phyloP scores from a whole-genome alignment of 2,329 filamentous ascomycete species.

The Xylariaceae sp. region DNA sequence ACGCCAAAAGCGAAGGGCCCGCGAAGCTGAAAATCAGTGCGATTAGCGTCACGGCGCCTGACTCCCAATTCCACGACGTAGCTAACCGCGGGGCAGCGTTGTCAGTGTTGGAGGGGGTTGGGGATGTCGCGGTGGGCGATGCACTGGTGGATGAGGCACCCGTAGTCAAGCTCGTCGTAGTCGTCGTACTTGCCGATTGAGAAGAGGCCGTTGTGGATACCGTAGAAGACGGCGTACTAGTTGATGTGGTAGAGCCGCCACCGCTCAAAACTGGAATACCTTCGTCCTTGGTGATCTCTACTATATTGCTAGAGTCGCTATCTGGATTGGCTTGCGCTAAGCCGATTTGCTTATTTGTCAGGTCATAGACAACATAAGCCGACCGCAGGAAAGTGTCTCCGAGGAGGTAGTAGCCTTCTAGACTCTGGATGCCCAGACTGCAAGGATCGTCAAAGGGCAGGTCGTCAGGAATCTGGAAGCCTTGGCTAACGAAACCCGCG shows the following conservation, averaged over 20 bases:
- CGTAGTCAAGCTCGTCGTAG: not conserved
- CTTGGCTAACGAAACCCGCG: constrained; percentile 20
- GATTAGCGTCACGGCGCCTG: constrained; percentile 16
- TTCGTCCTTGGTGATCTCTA: constrained; percentile 42
- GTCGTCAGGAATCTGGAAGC: constrained; percentile 22
- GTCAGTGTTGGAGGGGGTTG: constrained; percentile 8
- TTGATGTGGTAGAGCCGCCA: constrained; percentile 36
- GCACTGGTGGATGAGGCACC: not conserved
- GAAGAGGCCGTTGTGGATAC: constrained; percentile 14
- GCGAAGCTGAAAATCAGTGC: constrained; percentile 26
- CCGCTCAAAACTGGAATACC: constrained; percentile 44
- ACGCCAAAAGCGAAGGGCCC: constrained; percentile 26
- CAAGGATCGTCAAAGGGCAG: constrained; percentile 45
- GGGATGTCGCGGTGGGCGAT: not conserved
- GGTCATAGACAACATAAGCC: constrained; percentile 55
- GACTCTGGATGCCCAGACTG: constrained; percentile 52
- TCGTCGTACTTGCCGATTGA: constrained; percentile 4
- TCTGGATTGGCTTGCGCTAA: constrained; percentile 54
- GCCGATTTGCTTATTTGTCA: constrained; percentile 48
- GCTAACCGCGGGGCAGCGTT: constrained; percentile 20
- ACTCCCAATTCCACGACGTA: constrained; percentile 23
- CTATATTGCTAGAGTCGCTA: constrained; percentile 40
- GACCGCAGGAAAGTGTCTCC: constrained; percentile 49
- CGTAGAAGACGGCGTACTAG: constrained; percentile 22
- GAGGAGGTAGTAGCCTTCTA: constrained; percentile 39